phyloP scores from a whole-genome alignment of 2,329 filamentous ascomycete genomes.

The Diaporthe vexans region DNA sequence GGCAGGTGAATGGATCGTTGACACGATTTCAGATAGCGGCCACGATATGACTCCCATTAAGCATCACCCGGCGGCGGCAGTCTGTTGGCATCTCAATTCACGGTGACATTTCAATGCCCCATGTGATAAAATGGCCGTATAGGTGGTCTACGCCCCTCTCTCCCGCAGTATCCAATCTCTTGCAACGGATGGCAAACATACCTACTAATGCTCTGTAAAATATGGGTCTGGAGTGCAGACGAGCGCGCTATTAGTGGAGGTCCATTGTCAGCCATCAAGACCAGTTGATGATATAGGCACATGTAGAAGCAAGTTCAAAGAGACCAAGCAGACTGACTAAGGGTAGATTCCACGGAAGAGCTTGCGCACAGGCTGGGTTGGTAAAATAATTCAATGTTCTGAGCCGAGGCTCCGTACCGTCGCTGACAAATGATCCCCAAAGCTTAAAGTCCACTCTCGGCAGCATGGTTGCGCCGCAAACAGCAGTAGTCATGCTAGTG shows the following conservation, averaged over 20 bases:
- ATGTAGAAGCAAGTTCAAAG: no score
- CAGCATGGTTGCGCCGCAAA: not conserved
- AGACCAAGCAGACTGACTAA: not conserved
- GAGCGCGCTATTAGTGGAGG: not conserved
- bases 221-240: not conserved
- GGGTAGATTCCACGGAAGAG: not conserved
- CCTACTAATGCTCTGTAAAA: no score
- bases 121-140: not conserved
- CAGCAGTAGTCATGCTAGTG: not conserved
- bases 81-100: not conserved
- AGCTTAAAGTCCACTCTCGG: not conserved
- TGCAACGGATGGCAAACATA: no score
- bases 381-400: not conserved
- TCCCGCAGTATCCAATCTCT: no score
- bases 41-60: not conserved
- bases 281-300: no score
- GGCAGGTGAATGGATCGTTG: not conserved
- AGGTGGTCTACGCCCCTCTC: not conserved
- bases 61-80: not conserved
- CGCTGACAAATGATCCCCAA: not conserved
- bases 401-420: not conserved
- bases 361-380: not conserved
- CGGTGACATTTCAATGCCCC: no score
- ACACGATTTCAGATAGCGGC: not conserved
- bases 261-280: no score